phyloP scores from a whole-genome alignment of 176 grass and related monocot species.

The Bromus sterilis region DNA sequence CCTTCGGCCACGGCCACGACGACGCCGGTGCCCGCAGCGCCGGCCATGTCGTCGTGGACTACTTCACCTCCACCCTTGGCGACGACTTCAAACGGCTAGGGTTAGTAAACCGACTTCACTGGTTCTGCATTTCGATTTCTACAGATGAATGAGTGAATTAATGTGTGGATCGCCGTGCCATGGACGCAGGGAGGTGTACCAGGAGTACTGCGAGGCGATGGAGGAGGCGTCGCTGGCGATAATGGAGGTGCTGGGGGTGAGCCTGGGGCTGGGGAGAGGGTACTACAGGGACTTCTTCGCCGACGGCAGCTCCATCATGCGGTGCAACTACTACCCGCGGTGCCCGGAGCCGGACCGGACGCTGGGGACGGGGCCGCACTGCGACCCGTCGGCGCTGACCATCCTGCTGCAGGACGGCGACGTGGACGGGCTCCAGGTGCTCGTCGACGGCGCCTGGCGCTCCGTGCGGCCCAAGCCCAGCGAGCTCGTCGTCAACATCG shows the following conservation, averaged over 20 bases:
- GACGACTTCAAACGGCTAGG: conserved; percentile 51
- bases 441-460: conserved; percentile 42
- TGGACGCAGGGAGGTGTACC: conserved; percentile 41
- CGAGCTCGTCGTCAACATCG: conserved; percentile 67
- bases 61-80: conserved; percentile 49
- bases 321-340: conserved; percentile 81
- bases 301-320: conserved; percentile 59
- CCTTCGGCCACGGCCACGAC: conserved; percentile 32
- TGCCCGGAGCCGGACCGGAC: conserved; percentile 79
- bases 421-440: conserved; percentile 68
- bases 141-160: no score
- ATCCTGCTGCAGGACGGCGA: conserved; percentile 59
- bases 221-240: conserved; percentile 36
- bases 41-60: conserved; percentile 33
- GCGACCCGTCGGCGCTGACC: conserved; percentile 67
- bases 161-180: background rate
- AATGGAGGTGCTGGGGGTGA: conserved; percentile 73
- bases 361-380: conserved; percentile 77
- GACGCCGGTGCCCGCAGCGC: background rate
- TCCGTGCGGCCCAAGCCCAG: conserved; percentile 40
- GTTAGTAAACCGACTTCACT: conserved; percentile 18
- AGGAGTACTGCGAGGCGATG: conserved; percentile 65
- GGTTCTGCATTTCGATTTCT: background rate
- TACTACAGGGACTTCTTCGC: conserved; percentile 63
- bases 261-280: conserved; percentile 44